Conservation (phyloP, 164 flowering plant species). For the Malania oleifera region DNA sequence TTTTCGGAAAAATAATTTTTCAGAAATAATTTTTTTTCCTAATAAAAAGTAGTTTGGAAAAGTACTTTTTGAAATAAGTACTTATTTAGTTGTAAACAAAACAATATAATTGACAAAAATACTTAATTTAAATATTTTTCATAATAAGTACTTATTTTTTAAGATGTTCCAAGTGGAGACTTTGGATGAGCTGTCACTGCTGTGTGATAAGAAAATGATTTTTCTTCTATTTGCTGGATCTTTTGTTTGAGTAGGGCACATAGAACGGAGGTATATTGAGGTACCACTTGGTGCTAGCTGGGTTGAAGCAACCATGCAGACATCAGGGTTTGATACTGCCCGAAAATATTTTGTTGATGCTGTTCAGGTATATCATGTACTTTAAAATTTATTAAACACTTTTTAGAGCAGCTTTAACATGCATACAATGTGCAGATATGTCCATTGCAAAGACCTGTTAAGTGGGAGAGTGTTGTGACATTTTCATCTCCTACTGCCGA, state of each 20-base stretch:
- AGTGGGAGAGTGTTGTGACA: slow-evolving; percentile 76
- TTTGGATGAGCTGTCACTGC: neutral
- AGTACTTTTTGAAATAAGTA: too few species aligned
- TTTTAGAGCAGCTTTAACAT: slow-evolving; percentile 12
- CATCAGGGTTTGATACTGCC: slow-evolving; percentile 76
- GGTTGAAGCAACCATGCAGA: slow-evolving; percentile 85
- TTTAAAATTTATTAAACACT: neutral
- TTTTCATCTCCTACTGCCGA: slow-evolving; percentile 77
- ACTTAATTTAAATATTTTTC: too few species aligned
- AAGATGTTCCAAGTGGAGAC: too few species aligned
- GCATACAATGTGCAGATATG: slow-evolving; percentile 48
- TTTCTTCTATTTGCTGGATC: slow-evolving; percentile 1
- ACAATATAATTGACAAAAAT: too few species aligned
- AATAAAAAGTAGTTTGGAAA: too few species aligned
- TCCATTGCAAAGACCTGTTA: slow-evolving; percentile 80
- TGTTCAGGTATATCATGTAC: slow-evolving; percentile 60
- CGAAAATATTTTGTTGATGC: slow-evolving; percentile 78
- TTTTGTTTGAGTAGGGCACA: slow-evolving; percentile 49
- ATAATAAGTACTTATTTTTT: too few species aligned
- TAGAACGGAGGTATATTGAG: slow-evolving; percentile 75
- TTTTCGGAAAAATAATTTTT: too few species aligned
- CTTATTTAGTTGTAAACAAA: too few species aligned
- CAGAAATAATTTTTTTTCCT: too few species aligned
- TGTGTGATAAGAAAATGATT: neutral
- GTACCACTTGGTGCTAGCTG: slow-evolving; percentile 88